These are phyloP conservation scores for Suillus weaverae DNA, from an alignment of 768 basidiomycete genomes.

Conservation along the genomic window DNA sequence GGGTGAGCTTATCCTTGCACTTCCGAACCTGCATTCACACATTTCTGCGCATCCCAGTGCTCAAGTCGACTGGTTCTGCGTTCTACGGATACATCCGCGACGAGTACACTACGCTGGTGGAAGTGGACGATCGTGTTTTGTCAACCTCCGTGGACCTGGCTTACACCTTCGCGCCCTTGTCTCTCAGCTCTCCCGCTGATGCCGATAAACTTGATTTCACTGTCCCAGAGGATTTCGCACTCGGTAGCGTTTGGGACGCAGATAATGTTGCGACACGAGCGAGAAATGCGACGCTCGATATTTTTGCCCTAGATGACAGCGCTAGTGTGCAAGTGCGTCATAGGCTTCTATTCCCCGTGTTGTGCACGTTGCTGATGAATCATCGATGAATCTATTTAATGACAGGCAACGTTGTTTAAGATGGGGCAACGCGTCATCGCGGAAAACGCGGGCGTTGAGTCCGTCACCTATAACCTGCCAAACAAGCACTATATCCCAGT, in stretches of 20 bases:
- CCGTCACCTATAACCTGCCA: conserved; percentile 74
- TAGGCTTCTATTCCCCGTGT: conserved; percentile 3
- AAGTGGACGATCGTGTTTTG: conserved; percentile 88
- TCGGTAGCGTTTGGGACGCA: conserved; percentile 61
- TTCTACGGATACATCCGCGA: conserved; percentile 82
- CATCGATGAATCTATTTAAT: background rate
- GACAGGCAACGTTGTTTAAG: conserved; percentile 87
- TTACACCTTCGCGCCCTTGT: conserved; percentile 60
- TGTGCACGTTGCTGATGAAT: conserved; percentile 5
- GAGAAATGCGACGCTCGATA: conserved; percentile 66
- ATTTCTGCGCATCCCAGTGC: conserved; percentile 46
- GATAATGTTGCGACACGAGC: conserved; percentile 52
- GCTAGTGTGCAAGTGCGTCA: conserved; percentile 83
- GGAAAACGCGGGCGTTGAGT: conserved; percentile 59
- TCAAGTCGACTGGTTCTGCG: conserved; percentile 86
- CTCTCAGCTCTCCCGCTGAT: conserved; percentile 49
- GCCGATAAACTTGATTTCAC: conserved; percentile 52
- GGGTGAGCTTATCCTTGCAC: conserved; percentile 45
- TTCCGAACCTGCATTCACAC: conserved; percentile 22
- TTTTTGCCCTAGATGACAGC: conserved; percentile 86
- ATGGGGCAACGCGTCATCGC: conserved; percentile 75
- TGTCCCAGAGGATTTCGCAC: conserved; percentile 34
- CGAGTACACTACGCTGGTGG: conserved; percentile 83
- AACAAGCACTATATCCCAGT: conserved; percentile 96
- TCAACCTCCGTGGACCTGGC: conserved; percentile 81